Percentiles rank a stretch among this genome's conserved stretches.
Evolutionary conservation across 1,284 basidiomycete species (phyloP).

Genomic region (Apiotrichum siamense): DNA sequence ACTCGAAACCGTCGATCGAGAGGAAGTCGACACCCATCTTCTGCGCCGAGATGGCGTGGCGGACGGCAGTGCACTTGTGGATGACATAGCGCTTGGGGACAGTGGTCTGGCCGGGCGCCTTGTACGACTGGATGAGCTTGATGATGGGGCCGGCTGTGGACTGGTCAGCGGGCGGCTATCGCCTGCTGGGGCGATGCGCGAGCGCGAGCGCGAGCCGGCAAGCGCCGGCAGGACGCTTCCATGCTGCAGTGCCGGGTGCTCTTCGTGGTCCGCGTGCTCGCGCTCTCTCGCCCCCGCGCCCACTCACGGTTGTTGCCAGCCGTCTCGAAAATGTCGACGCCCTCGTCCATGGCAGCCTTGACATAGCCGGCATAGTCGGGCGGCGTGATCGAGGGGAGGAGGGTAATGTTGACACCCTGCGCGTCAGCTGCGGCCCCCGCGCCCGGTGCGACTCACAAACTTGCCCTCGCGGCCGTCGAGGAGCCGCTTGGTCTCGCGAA

Average conservation of each 20-base stretch:
- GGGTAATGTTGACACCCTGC: constrained; percentile 82
- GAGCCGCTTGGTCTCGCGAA: constrained; percentile 62
- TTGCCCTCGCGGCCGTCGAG: constrained; percentile 58
- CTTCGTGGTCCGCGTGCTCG: too few relatives aligned
- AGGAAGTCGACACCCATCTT: constrained; percentile 75
- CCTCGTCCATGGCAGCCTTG: constrained; percentile 75
- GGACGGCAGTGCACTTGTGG: constrained; percentile 84
- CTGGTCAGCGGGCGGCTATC: background rate
- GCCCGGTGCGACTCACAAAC: constrained; percentile 53
- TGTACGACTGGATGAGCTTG: constrained; percentile 64
- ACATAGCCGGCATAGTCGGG: constrained; percentile 82
- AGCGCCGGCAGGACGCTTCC: too few relatives aligned
- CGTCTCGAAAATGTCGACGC: constrained; percentile 85
- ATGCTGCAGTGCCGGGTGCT: too few relatives aligned
- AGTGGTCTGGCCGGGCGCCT: constrained; percentile 9
- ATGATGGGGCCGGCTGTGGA: constrained; percentile 68
- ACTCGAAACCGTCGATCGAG: constrained; percentile 85
- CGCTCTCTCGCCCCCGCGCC: too few relatives aligned
- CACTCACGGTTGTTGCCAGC: constrained; percentile 78
- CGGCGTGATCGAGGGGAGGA: constrained; percentile 81
- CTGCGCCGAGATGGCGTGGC: constrained; percentile 74
- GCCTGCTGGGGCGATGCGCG: too few relatives aligned
- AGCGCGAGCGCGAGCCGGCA: too few relatives aligned
- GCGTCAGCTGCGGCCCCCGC: constrained; percentile 8
- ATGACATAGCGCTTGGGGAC: constrained; percentile 62